These are phyloP conservation scores for Hypoxylon cercidicola DNA, from an alignment of 495 filamentous ascomycete species.

Conservation along the genomic window DNA sequence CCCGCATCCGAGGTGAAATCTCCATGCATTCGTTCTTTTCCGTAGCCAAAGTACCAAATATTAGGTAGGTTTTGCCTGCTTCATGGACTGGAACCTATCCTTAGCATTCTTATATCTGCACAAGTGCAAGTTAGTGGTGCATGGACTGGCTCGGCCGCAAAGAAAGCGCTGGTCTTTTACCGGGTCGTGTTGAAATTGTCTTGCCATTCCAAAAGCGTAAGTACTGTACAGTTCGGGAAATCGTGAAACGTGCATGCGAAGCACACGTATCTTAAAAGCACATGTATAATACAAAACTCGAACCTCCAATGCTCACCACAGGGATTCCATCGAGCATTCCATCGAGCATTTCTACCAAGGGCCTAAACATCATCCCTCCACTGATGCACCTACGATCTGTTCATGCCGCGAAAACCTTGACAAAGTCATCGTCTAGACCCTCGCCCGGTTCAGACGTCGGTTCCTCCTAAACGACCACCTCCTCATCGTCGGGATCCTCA, in stretches of 20 bases:
- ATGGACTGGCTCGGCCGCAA: too few species aligned
- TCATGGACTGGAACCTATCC: too few species aligned
- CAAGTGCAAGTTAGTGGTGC: too few species aligned
- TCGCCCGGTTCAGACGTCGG: slow-evolving; percentile 12
- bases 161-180: neutral
- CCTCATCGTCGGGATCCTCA: slow-evolving; percentile 67
- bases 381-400: slow-evolving; percentile 11
- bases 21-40: too few species aligned
- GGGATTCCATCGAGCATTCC: slow-evolving; percentile 18
- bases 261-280: slow-evolving; percentile 21
- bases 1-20: too few species aligned
- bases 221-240: slow-evolving; percentile 39
- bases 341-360: too few species aligned
- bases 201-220: slow-evolving; percentile 27
- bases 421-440: slow-evolving; percentile 20
- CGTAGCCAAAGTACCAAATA: too few species aligned
- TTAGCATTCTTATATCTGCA: too few species aligned
- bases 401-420: slow-evolving; percentile 19
- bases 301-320: slow-evolving; percentile 5
- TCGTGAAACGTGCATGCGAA: slow-evolving; percentile 26
- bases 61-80: too few species aligned
- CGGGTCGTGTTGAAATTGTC: slow-evolving; percentile 22
- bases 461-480: slow-evolving; percentile 52
- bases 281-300: slow-evolving; percentile 36
- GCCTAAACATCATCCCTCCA: neutral